phyloP scores from a whole-genome alignment of 805 yeast genomes.

The Candida taoyuanica region DNA sequence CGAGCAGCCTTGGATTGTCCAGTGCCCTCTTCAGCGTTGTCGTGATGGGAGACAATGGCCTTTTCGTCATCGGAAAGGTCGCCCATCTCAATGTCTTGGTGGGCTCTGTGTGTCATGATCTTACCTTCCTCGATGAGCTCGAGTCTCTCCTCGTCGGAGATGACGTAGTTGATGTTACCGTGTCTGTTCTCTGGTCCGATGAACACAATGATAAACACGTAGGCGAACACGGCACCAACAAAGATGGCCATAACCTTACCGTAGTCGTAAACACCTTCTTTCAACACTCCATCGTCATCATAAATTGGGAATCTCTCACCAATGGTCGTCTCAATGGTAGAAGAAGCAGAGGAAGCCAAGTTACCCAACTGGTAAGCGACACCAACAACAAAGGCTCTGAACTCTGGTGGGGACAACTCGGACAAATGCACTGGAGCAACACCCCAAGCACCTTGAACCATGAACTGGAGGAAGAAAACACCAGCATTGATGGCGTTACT shows the following conservation, averaged over 20 bases:
- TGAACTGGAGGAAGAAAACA: constrained; percentile 56
- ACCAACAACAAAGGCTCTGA: constrained; percentile 60
- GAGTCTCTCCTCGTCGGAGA: constrained; percentile 21
- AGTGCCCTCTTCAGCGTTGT: background rate
- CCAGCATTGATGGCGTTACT: constrained; percentile 50
- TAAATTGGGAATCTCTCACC: constrained; percentile 50
- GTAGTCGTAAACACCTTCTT: constrained; percentile 39
- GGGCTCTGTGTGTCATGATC: constrained; percentile 18
- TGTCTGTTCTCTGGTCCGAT: constrained; percentile 58
- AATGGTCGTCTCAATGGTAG: constrained; percentile 62
- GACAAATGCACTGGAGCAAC: constrained; percentile 58
- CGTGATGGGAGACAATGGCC: constrained; percentile 8
- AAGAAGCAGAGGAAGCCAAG: constrained; percentile 59
- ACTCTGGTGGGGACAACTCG: constrained; percentile 59
- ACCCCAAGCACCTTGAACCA: constrained; percentile 71
- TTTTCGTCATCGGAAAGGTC: constrained; percentile 9
- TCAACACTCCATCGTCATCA: constrained; percentile 28
- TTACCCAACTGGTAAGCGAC: constrained; percentile 66
- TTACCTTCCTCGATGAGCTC: constrained; percentile 24
- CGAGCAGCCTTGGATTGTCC: background rate
- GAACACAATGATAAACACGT: constrained; percentile 43
- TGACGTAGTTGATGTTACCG: constrained; percentile 25
- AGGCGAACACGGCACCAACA: constrained; percentile 57
- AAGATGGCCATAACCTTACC: constrained; percentile 63
- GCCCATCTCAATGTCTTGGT: constrained; percentile 13